These are phyloP conservation scores for Rhizophora apiculata DNA, from an alignment of 345 rosid species.

Conservation along the genomic window DNA sequence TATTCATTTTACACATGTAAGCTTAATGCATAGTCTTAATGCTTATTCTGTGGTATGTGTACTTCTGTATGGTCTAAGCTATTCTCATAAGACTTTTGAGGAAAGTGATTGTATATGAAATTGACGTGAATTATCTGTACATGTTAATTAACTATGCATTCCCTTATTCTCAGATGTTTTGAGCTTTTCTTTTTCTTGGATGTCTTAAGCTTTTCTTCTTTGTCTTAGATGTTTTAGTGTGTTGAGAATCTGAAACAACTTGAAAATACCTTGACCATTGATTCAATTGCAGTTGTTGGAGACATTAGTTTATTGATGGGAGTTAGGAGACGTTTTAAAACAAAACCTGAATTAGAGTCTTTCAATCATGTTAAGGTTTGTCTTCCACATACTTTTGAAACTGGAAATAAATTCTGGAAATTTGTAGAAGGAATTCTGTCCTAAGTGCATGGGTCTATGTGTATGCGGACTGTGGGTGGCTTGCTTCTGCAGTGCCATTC, in stretches of 20 bases:
- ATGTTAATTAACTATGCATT: too few species aligned
- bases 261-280: not conserved
- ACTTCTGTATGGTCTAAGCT: not conserved
- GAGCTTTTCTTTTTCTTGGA: not conserved
- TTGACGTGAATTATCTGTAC: not conserved
- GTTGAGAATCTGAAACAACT: not conserved
- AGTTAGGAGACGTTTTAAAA: not conserved
- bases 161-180: not conserved
- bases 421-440: not conserved
- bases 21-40: conserved; percentile 23
- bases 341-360: not conserved
- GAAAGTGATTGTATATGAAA: not conserved
- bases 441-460: not conserved
- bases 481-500: too few species aligned
- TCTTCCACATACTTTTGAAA: not conserved
- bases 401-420: not conserved
- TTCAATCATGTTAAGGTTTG: not conserved
- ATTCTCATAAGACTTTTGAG: not conserved
- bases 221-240: too few species aligned
- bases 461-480: too few species aligned
- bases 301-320: not conserved
- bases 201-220: too few species aligned
- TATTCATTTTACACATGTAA: conserved; percentile 90
- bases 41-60: not conserved
- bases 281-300: not conserved